Evolutionary conservation across 179 eudicot species (phyloP).

Genomic region (Camellia oleifera): DNA sequence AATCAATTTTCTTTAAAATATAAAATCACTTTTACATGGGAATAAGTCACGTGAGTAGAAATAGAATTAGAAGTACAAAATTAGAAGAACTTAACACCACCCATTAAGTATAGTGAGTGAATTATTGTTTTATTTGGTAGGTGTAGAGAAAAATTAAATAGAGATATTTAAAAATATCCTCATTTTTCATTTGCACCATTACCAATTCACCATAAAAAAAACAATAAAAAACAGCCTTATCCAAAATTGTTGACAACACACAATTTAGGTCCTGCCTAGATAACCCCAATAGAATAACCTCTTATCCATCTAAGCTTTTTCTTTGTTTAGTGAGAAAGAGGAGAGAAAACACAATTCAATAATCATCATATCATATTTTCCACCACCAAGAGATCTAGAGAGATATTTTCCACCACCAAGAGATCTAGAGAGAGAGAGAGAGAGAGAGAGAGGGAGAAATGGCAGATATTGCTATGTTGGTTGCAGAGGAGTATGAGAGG

Average conservation of each 20-base stretch:
- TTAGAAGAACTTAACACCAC: too few species aligned
- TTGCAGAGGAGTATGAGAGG: constrained; percentile 55
- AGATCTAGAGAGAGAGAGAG: neutral
- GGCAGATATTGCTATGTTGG: constrained; percentile 52
- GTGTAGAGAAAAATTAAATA: too few species aligned
- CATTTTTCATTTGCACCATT: too few species aligned
- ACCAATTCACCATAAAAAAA: too few species aligned
- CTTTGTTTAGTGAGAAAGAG: constrained; percentile 5
- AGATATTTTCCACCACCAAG: neutral
- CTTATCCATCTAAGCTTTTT: neutral
- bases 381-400: neutral
- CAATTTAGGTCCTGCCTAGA: neutral
- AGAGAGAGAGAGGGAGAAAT: constrained; percentile 16
- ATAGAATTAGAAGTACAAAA: too few species aligned
- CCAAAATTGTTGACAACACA: neutral
- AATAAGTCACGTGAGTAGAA: too few species aligned
- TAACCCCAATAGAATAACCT: neutral
- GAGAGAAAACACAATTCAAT: too few species aligned
- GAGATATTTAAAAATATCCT: too few species aligned
- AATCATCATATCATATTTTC: neutral
- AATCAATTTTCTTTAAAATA: too few species aligned
- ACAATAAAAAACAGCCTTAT: constrained; percentile 16
- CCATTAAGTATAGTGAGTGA: too few species aligned
- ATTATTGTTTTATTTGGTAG: too few species aligned
- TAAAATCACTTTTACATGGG: too few species aligned